Evolutionary conservation across 2,329 filamentous ascomycete genomes (phyloP).

Genomic region (Colletotrichum sidae): DNA sequence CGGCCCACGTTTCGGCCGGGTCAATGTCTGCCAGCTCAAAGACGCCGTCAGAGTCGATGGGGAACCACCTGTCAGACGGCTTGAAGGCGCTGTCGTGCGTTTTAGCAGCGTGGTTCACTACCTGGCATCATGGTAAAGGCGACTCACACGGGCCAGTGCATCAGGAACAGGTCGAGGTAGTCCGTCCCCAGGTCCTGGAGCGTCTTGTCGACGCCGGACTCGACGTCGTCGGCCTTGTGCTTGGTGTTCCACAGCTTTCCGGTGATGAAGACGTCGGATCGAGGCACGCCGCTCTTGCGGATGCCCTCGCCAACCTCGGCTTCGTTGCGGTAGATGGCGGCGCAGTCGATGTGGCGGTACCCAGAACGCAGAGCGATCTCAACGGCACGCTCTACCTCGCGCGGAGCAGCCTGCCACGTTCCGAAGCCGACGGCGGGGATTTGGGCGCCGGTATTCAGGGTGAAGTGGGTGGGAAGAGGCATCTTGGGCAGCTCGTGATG

Average conservation of each 20-base stretch:
- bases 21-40: conserved; percentile 69
- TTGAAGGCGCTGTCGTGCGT: conserved; percentile 54
- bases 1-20: conserved; percentile 53
- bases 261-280: conserved; percentile 62
- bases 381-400: conserved; percentile 61
- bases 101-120: not conserved
- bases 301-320: conserved; percentile 56
- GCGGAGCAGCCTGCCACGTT: conserved; percentile 44
- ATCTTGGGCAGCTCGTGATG: conserved; percentile 15
- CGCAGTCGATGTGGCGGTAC: conserved; percentile 61
- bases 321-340: conserved; percentile 59
- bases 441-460: conserved; percentile 39
- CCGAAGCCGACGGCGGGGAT: conserved; percentile 40
- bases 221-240: conserved; percentile 61
- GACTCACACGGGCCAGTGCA: conserved; percentile 58
- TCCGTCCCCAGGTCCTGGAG: conserved; percentile 62
- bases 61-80: conserved; percentile 60
- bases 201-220: conserved; percentile 59
- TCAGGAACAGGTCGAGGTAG: conserved; percentile 65
- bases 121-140: not conserved
- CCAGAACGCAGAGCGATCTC: conserved; percentile 57
- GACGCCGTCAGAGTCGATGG: conserved; percentile 68
- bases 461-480: conserved; percentile 37
- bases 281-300: conserved; percentile 50
- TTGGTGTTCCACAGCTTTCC: conserved; percentile 72